Evolutionary conservation across 345 rosid genomes (phyloP), one percentile per base, ranked within the genome.

Genomic region (Clausena lansium): DNA sequence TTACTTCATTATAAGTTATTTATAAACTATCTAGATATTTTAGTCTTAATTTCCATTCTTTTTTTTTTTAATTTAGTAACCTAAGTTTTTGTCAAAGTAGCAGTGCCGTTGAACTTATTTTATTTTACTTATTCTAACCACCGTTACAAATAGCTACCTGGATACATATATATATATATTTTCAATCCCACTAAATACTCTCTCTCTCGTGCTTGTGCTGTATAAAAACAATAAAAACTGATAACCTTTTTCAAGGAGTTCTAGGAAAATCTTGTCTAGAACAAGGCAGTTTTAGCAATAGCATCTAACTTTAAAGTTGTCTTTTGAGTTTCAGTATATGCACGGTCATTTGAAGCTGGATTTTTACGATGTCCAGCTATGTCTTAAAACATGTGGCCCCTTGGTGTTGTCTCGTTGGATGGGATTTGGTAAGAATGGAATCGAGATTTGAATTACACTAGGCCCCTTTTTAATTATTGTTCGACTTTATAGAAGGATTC

Each of bases 401-500:
- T 36, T 38, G 36, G 66, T 36, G 76, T 73, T 73, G 54, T 58
- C 35, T 24, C 25, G 17, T 36, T 54, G 59, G 38, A 17, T 7
- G 13, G 35, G 35, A 50, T 32, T 67, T 47, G 61, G 55, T 77
- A 32, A 45, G 17, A 60, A 67, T 58, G 57, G 32, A 45, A 45
- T 45, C 50, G n/a, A 52, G 57, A 52, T 52, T 52, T 52, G 57
- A 17, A 19, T 52, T 52, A 15, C 22, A 30, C 55, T 55, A 67
- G 35, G 57, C 15, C 62, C 35, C 55, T 32, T n/a, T 25, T 33
- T 58, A 66, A 52, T 50, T 28, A 15, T 15, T 30, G 20, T 60
- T 64, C 64, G 73, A 63, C 79, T 52, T 20, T 9, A 59, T 14
- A n/a, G 32, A 25, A 41, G 71, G 35, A 50, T 67, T 70, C 71